A percentile compares a stretch with the other conserved stretches of the same genome.
These are phyloP conservation scores for Citrullus amarus DNA, from an alignment of 306 rosid species.

Conservation along the genomic window DNA sequence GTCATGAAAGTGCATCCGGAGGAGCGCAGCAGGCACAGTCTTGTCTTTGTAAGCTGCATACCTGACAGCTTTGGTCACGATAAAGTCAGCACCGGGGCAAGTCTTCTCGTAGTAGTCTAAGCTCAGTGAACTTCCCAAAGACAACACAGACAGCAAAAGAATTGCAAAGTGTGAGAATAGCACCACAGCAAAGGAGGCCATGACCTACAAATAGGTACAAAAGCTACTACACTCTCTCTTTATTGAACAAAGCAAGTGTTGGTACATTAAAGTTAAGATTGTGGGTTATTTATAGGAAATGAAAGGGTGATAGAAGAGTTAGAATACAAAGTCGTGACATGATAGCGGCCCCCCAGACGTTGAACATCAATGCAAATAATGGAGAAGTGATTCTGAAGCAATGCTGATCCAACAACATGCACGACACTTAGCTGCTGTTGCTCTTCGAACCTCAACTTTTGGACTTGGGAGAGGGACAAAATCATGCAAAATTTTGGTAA, in stretches of 20 bases:
- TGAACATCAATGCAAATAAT: slow-evolving; percentile 24
- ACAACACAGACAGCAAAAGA: slow-evolving; percentile 29
- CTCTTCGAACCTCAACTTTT: background rate
- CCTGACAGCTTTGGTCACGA: slow-evolving; percentile 20
- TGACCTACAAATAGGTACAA: slow-evolving; percentile 8
- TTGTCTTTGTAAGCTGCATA: slow-evolving; percentile 23
- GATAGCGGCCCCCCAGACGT: slow-evolving; percentile 28
- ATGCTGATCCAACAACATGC: slow-evolving; percentile 19
- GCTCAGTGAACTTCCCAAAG: slow-evolving; percentile 43
- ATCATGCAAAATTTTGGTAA: slow-evolving; percentile 10
- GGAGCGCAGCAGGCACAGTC: slow-evolving; percentile 41
- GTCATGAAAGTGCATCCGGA: slow-evolving; percentile 50
- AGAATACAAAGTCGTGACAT: background rate
- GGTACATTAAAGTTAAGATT: background rate
- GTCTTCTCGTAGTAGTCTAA: slow-evolving; percentile 53
- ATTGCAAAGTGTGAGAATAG: slow-evolving; percentile 28
- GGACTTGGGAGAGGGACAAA: slow-evolving; percentile 1
- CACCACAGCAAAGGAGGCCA: slow-evolving; percentile 26
- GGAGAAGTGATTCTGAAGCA: slow-evolving; percentile 48
- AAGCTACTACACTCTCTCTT: background rate
- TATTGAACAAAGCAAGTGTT: background rate
- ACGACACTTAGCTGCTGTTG: slow-evolving; percentile 1
- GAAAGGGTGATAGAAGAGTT: background rate
- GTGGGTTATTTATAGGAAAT: background rate
- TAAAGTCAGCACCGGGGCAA: slow-evolving; percentile 51